Conservation (phyloP, 2,329 filamentous ascomycete species). For the Pseudogymnoascus sp. region DNA sequence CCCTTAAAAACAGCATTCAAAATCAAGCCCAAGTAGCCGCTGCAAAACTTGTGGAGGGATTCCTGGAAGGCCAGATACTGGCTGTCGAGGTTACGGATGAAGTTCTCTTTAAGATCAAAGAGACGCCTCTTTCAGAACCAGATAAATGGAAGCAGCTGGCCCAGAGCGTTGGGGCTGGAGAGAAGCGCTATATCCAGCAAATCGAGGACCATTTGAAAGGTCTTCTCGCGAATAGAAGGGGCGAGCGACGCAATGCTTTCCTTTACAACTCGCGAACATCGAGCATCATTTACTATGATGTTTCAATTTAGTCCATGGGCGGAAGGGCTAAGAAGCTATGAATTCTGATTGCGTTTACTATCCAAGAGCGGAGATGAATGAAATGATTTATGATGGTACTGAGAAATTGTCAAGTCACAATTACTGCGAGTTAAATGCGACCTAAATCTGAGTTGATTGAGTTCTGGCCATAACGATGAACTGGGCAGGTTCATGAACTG, state of each 20-base stretch:
- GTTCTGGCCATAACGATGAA: background rate
- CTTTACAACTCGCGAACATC: constrained; percentile 88
- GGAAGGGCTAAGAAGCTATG: background rate
- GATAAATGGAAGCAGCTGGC: constrained; percentile 80
- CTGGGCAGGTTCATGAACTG: background rate
- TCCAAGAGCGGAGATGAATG: background rate
- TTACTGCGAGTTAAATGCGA: background rate
- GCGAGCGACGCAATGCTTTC: constrained; percentile 64
- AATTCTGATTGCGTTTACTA: background rate
- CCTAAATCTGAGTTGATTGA: background rate
- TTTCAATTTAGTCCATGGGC: constrained; percentile 36
- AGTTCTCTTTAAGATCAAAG: constrained; percentile 66
- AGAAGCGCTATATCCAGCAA: constrained; percentile 75
- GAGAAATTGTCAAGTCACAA: background rate
- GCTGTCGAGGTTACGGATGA: constrained; percentile 85
- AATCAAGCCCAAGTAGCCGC: constrained; percentile 61
- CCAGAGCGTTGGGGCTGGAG: constrained; percentile 66
- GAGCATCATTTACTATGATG: constrained; percentile 77
- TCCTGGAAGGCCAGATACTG: constrained; percentile 70
- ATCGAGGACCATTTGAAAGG: constrained; percentile 66
- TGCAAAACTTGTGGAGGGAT: constrained; percentile 59
- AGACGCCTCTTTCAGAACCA: constrained; percentile 67
- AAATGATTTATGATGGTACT: background rate
- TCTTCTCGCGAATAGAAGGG: constrained; percentile 53
- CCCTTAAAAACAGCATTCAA: constrained; percentile 69